Evolutionary conservation across 352 stramenopile species (phyloP), one percentile per base, ranked within the genome.

Genomic region (Pythium sukuiense): DNA sequence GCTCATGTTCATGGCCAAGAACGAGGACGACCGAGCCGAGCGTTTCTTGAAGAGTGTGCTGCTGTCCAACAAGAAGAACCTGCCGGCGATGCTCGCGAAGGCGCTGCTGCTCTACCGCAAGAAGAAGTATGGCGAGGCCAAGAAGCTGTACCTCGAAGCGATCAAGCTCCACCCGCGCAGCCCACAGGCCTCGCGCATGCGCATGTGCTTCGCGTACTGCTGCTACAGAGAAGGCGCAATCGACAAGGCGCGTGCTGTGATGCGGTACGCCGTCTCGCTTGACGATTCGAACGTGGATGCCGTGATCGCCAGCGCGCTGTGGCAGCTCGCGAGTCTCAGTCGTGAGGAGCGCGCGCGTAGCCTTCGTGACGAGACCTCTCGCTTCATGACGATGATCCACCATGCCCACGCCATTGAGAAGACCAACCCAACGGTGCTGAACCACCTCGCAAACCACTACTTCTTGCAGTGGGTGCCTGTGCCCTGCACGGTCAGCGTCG

Each of bases 361-460:
- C 35, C 93, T 96, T 46, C 85, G 86, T 14, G 84, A 96, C 62
- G 88, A 96, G 76, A 87, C 95, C 64, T 95, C 87, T 2, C 88
- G 88, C 20, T 95, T 97, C 64, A 94, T 97, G 80, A 93, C 88
- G 54, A 91, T 93, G 74, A 95, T 95, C 35, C 82, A 95, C 63
- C 91, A 98, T 73, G 95, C 94, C 29, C 90, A 95, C 60, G 80
- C 80, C 14, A 92, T 96, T 55, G 87, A 96, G 67, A 93, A 93
- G 67, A 92, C 82, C 32, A 94, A 93, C 62, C 86, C 88, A 9
- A 94, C 85, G 59, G 96, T 98, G 20, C 80, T 99, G 50, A 99
- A 99, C 79, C 96, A 99, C 75, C 76, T 99, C 59, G 97, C 97
- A 11, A 99, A 99, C 85, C 96, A 99, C 77, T 99, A 99, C 73